Evolutionary conservation across 148 eudicot genomes (phyloP), one percentile per base, ranked within the genome.

Genomic region (Dysphania ambrosioides): DNA sequence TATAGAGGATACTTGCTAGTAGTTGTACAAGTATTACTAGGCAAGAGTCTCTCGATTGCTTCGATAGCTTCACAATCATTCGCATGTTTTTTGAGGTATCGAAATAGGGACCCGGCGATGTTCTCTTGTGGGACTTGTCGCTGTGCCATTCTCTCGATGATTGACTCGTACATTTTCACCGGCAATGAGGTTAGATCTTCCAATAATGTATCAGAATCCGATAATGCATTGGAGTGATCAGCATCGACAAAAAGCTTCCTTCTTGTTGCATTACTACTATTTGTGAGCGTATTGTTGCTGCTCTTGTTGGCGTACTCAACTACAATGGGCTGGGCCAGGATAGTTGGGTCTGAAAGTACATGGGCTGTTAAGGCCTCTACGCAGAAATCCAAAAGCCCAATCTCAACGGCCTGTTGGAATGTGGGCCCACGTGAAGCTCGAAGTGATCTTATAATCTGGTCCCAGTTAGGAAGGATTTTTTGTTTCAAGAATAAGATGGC

Each of bases 401-500:
- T 78, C 1, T 75, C 16, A 26, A 36, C 55, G 3, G 89, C 89
- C 74, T 85, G 91, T 49, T 83, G 74, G 67, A 68, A 30, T 27
- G 1, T 72, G 79, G 62, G 58, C 34, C 70, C 68, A 72, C 79
- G 5, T 76, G 29, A 8, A 31, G 70, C 40, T 18, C 73, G 79
- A 6, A 93, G 83, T 18, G 93, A 83, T 60, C 78, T 82, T 23
- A 93, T 65, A 12, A 75, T 81, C 9, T 79, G 82, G 35, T 83
- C 84, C 98, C 97, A 93, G 71, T 82, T 82, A 49, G 91, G 83
- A 35, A 93, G 65, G 56, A 89, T 75, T 49, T 74, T 72, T 18
- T 81, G 79, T 49, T 84, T 78, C 30, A 93, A 74, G 76, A 78
- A 87, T 8, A 30, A 0, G 26, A 82, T 26, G 18, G 93, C 72